A percentile compares a stretch with the other conserved stretches of the same genome.
Conservation (phyloP, 148 eudicot species). For the Vaccinium darrowii region DNA sequence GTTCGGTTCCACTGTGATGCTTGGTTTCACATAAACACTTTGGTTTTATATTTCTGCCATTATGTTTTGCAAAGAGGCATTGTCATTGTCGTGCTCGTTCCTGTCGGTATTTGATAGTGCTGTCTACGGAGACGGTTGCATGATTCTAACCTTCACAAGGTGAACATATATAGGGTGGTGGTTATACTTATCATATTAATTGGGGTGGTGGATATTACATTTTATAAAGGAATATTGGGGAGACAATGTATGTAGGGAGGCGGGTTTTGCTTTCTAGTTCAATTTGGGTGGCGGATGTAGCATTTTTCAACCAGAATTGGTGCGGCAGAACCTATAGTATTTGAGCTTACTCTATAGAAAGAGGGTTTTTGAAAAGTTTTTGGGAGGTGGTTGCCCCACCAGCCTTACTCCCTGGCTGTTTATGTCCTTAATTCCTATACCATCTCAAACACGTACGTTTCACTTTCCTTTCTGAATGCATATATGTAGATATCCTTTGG, state of each 20-base stretch:
- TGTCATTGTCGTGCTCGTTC: background rate
- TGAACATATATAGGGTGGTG: background rate
- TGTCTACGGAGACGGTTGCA: background rate
- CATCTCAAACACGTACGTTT: background rate
- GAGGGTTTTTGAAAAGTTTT: background rate
- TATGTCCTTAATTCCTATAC: background rate
- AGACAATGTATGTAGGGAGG: background rate
- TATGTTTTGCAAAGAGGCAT: background rate
- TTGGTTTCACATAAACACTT: background rate
- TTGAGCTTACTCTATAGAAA: background rate
- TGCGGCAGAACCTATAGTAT: background rate
- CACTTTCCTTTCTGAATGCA: background rate
- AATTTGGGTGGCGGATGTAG: background rate
- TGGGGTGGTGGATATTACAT: background rate
- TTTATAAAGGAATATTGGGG: background rate
- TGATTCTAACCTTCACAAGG: background rate
- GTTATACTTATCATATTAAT: background rate
- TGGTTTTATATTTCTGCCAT: background rate
- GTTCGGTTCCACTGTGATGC: background rate
- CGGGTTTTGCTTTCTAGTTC: background rate
- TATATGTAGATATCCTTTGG: background rate
- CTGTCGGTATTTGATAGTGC: background rate
- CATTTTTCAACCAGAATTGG: background rate
- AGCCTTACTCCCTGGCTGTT: background rate
- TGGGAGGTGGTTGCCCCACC: background rate